These are phyloP conservation scores for Ophiostoma pallidulum DNA, from an alignment of 2,329 filamentous ascomycete species.

Conservation along the genomic window DNA sequence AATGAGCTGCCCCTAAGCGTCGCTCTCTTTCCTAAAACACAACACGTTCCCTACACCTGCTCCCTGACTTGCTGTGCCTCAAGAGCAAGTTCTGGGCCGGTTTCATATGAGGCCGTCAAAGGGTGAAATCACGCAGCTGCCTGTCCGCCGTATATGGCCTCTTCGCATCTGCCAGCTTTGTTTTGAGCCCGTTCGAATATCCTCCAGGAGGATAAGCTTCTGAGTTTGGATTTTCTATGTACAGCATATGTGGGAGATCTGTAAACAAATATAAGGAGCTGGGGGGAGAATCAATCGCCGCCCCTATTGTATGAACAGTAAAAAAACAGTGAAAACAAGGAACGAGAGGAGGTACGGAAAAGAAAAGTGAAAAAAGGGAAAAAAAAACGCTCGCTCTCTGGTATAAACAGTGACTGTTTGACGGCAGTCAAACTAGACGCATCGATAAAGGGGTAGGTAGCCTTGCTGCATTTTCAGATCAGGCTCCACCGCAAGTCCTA, in stretches of 20 bases:
- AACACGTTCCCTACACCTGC: no score
- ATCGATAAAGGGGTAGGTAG: no score
- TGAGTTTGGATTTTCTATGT: not conserved
- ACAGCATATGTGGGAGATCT: not conserved
- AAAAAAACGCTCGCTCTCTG: not conserved
- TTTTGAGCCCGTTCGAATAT: not conserved
- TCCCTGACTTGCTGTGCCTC: no score
- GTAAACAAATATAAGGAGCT: not conserved
- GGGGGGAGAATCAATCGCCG: conserved; percentile 1
- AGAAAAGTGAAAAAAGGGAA: not conserved
- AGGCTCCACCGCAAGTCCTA: no score
- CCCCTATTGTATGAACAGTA: conserved; percentile 2
- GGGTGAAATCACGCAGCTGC: not conserved
- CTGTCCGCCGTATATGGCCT: not conserved
- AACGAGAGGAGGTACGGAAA: not conserved
- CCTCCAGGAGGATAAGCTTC: not conserved
- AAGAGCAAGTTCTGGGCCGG: conserved; percentile 3
- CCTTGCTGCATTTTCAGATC: no score
- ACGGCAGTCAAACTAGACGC: no score
- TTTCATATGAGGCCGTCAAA: not conserved
- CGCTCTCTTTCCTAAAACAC: no score
- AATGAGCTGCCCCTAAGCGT: no score
- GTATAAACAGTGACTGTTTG: no score
- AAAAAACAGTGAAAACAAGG: not conserved
- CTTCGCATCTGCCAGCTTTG: no score